phyloP scores from a whole-genome alignment of 768 basidiomycete species.

The Cystobasidiopsis lactophilus region DNA sequence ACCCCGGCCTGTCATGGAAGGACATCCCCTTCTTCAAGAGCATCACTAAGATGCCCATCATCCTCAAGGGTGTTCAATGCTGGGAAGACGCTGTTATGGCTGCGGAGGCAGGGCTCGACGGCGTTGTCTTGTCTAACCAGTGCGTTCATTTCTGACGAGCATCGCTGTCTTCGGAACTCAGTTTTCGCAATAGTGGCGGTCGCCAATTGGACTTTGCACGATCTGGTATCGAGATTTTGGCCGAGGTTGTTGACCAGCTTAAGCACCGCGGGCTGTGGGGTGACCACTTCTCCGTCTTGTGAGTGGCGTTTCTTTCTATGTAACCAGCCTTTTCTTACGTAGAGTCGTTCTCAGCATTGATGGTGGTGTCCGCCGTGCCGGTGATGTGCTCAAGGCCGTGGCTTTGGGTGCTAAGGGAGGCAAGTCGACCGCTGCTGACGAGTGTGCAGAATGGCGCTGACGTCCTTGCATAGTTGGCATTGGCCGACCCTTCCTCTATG shows the following conservation, averaged over 20 bases:
- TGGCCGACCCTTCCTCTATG: constrained; percentile 36
- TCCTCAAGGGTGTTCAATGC: constrained; percentile 72
- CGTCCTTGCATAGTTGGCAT: constrained; percentile 37
- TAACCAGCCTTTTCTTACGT: neutral
- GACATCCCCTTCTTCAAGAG: constrained; percentile 55
- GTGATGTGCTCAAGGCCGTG: constrained; percentile 62
- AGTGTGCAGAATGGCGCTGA: neutral
- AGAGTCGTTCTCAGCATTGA: constrained; percentile 30
- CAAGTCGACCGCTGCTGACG: neutral
- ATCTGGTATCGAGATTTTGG: constrained; percentile 73
- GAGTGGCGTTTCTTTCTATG: constrained; percentile 28
- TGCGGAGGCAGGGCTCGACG: constrained; percentile 49
- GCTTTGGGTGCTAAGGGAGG: constrained; percentile 7
- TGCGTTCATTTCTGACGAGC: constrained; percentile 36
- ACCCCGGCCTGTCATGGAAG: constrained; percentile 67
- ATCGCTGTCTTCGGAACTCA: neutral
- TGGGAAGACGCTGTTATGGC: constrained; percentile 79
- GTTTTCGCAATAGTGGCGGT: constrained; percentile 10
- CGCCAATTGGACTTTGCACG: constrained; percentile 41
- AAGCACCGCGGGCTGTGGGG: constrained; percentile 40
- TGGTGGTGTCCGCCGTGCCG: constrained; percentile 81
- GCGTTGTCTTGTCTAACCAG: constrained; percentile 75
- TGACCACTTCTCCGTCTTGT: constrained; percentile 45
- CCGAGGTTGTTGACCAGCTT: constrained; percentile 56
- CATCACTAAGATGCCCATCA: constrained; percentile 67